phyloP scores from a whole-genome alignment of 352 stramenopile species.

The Pythium diclinum region DNA sequence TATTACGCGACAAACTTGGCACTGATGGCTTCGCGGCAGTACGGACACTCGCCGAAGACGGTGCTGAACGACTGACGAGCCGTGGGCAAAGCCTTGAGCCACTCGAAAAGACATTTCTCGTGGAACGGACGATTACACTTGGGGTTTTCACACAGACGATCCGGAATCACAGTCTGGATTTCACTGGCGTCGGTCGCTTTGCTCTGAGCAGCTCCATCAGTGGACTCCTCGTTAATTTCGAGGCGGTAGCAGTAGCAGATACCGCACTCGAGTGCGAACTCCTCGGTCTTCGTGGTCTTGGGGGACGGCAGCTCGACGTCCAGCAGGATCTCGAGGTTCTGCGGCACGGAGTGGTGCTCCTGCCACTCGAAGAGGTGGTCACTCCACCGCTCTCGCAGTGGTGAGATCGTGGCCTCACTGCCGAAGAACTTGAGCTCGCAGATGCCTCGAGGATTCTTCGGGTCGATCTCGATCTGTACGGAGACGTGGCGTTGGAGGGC shows the following conservation, averaged over 20 bases:
- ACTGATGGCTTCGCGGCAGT: conserved; percentile 87
- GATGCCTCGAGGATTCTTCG: conserved; percentile 36
- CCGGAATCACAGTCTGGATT: conserved; percentile 50
- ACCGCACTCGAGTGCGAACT: conserved; percentile 84
- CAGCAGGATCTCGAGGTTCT: conserved; percentile 69
- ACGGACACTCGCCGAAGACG: conserved; percentile 88
- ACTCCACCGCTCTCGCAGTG: conserved; percentile 58
- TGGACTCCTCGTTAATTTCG: conserved; percentile 31
- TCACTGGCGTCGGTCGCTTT: not conserved
- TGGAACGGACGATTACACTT: conserved; percentile 87
- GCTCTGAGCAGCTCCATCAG: not conserved
- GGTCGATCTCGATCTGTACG: conserved; percentile 68
- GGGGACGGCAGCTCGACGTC: conserved; percentile 62
- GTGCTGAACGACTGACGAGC: conserved; percentile 89
- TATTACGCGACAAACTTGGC: conserved; percentile 51
- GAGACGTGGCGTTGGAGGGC: conserved; percentile 68
- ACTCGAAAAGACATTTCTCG: conserved; percentile 85
- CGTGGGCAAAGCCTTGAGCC: conserved; percentile 85
- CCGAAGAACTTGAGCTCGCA: conserved; percentile 78
- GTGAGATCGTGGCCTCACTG: conserved; percentile 48
- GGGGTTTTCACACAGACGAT: conserved; percentile 81
- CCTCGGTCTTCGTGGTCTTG: conserved; percentile 40
- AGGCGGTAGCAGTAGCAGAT: conserved; percentile 89
- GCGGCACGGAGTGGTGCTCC: conserved; percentile 40
- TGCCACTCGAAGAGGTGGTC: conserved; percentile 59